Conservation (phyloP, 148 eudicot genomes). For the Rhododendron vialii region DNA sequence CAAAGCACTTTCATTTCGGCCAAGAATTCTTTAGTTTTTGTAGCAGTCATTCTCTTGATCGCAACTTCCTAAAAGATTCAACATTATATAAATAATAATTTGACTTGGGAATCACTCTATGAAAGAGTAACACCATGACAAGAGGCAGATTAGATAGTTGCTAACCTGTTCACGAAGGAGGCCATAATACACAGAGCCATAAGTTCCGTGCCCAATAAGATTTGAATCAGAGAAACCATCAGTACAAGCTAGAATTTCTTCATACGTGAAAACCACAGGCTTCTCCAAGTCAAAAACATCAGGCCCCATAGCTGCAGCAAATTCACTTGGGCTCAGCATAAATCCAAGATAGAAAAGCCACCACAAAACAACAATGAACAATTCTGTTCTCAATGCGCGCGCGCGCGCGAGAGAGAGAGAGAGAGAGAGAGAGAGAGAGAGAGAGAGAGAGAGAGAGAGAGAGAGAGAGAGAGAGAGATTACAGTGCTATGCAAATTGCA, state of each 20-base stretch:
- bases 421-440: neutral
- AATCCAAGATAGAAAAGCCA: neutral
- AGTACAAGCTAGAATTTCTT: constrained; percentile 63
- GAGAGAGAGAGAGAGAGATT: neutral
- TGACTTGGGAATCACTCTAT: neutral
- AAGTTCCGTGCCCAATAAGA: constrained; percentile 96
- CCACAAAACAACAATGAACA: neutral
- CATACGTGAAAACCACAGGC: constrained; percentile 71
- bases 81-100: neutral
- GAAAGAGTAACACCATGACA: neutral
- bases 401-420: neutral
- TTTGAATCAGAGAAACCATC: constrained; percentile 84
- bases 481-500: neutral
- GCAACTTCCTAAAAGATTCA: constrained; percentile 68
- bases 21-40: constrained; percentile 81
- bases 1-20: constrained; percentile 96
- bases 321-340: neutral
- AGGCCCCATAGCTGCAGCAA: constrained; percentile 56
- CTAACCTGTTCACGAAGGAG: constrained; percentile 80
- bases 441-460: neutral
- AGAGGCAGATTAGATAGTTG: neutral
- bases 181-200: constrained; percentile 90
- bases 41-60: constrained; percentile 93
- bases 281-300: constrained; percentile 91
- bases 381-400: neutral